Percentiles rank a stretch among this genome's conserved stretches.
Evolutionary conservation across 805 yeast species (phyloP).

Genomic region (Saturnispora bothae): DNA sequence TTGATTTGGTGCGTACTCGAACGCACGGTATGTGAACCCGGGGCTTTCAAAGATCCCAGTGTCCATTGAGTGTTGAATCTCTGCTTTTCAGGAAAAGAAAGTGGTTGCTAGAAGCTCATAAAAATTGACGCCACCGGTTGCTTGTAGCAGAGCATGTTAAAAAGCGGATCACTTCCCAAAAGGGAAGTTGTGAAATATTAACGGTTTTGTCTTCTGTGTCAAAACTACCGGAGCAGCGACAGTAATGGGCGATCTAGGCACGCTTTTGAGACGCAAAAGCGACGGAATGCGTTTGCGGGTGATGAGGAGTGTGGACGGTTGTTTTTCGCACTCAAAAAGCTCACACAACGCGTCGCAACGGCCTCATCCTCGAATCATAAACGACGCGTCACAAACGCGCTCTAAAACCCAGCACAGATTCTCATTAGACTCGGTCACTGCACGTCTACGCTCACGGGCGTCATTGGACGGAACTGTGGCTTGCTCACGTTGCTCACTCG

Average conservation of each 20-base stretch:
- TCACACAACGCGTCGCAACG: background rate
- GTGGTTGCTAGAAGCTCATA: too few relatives aligned
- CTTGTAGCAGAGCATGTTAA: slow-evolving; percentile 6
- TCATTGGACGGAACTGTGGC: too few relatives aligned
- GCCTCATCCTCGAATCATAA: background rate
- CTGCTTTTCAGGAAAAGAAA: background rate
- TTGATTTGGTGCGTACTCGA: background rate
- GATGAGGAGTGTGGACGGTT: background rate
- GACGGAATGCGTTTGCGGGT: background rate
- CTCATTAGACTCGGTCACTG: background rate
- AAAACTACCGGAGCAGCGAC: background rate
- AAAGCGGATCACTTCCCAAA: slow-evolving; percentile 4
- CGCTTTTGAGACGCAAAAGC: background rate
- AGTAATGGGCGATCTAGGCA: background rate
- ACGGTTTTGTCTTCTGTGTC: background rate
- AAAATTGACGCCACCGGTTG: too few relatives aligned
- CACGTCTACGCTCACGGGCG: too few relatives aligned
- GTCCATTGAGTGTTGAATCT: background rate
- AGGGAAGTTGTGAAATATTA: too few relatives aligned
- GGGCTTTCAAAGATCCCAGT: background rate
- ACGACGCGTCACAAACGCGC: background rate
- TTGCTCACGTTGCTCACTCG: too few relatives aligned
- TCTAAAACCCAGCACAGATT: background rate
- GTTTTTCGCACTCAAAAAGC: background rate
- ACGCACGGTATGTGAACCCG: background rate